Percentiles rank a stretch among this genome's conserved stretches.
These are phyloP conservation scores for Quercus mongolica DNA, from an alignment of 306 rosid genomes.

Conservation along the genomic window DNA sequence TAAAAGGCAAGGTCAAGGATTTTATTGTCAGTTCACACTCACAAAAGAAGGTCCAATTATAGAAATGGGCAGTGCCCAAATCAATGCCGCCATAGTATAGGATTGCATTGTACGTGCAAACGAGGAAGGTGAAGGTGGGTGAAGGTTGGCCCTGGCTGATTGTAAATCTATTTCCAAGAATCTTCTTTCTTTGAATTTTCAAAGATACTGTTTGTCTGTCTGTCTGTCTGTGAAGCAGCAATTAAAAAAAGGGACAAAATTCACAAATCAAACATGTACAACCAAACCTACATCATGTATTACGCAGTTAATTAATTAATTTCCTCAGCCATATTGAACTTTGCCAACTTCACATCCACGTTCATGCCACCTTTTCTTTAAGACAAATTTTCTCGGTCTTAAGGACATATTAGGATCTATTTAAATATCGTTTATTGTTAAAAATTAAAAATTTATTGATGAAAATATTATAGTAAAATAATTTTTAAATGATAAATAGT, in stretches of 20 bases:
- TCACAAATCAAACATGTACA: background rate
- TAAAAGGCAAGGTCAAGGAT: too few relatives aligned
- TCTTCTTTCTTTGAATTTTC: conserved; percentile 16
- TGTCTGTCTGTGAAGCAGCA: background rate
- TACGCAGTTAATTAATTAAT: background rate
- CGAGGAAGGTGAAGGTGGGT: background rate
- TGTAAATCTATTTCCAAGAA: background rate
- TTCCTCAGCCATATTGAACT: background rate
- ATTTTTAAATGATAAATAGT: too few relatives aligned
- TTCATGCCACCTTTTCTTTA: background rate
- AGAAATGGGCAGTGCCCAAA: background rate
- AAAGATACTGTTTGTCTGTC: background rate
- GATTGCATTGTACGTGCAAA: background rate
- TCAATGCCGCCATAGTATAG: background rate
- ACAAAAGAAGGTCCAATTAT: too few relatives aligned
- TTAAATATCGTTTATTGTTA: fast-evolving
- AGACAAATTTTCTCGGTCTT: background rate
- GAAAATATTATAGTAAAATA: fast-evolving
- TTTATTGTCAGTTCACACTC: too few relatives aligned
- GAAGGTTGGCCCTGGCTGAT: background rate
- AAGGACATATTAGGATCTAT: too few relatives aligned
- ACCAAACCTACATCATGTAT: background rate
- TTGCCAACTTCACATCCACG: conserved; percentile 1
- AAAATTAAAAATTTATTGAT: too few relatives aligned
- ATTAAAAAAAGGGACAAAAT: background rate